Evolutionary conservation across 352 stramenopile species (phyloP).

Genomic region (Globisporangium abappressorium): DNA sequence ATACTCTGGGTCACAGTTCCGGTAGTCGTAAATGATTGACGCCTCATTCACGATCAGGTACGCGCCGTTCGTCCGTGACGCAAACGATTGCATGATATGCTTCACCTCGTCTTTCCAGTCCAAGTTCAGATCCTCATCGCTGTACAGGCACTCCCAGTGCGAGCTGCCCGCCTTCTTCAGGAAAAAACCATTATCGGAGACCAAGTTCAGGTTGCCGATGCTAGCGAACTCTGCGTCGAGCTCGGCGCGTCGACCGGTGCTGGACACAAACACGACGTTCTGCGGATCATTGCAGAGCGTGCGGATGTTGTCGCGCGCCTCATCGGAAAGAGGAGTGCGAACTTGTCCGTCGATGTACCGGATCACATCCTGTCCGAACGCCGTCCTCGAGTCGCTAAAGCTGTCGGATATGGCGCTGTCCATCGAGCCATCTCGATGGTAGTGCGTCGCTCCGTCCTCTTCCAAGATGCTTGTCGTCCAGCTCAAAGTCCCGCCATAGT

Average conservation of each 20-base stretch:
- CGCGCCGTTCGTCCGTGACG: slow-evolving; percentile 95
- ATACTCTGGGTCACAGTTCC: slow-evolving; percentile 98
- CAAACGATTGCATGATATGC: slow-evolving; percentile 97
- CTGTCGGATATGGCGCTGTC: slow-evolving; percentile 42
- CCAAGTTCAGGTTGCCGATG: slow-evolving; percentile 51
- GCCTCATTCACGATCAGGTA: slow-evolving; percentile 97
- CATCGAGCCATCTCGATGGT: slow-evolving; percentile 32
- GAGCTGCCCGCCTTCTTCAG: slow-evolving; percentile 34
- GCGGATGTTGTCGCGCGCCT: slow-evolving; percentile 48
- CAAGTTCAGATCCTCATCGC: slow-evolving; percentile 51
- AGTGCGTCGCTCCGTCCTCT: slow-evolving; percentile 39
- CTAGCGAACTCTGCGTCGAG: slow-evolving; percentile 55
- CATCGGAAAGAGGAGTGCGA: slow-evolving; percentile 56
- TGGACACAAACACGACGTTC: slow-evolving; percentile 72
- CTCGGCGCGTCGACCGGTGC: slow-evolving; percentile 51
- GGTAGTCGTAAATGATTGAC: slow-evolving; percentile 97
- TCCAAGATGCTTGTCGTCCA: slow-evolving; percentile 64
- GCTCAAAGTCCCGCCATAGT: slow-evolving; percentile 97
- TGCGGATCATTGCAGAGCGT: slow-evolving; percentile 54
- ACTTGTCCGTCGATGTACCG: slow-evolving; percentile 70
- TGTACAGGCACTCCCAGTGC: slow-evolving; percentile 64
- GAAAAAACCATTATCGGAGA: slow-evolving; percentile 72
- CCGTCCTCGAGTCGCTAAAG: slow-evolving; percentile 9
- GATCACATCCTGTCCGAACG: slow-evolving; percentile 30
- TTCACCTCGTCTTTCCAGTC: slow-evolving; percentile 95